phyloP scores from a whole-genome alignment of 306 rosid species.

The Potentilla sterilis region DNA sequence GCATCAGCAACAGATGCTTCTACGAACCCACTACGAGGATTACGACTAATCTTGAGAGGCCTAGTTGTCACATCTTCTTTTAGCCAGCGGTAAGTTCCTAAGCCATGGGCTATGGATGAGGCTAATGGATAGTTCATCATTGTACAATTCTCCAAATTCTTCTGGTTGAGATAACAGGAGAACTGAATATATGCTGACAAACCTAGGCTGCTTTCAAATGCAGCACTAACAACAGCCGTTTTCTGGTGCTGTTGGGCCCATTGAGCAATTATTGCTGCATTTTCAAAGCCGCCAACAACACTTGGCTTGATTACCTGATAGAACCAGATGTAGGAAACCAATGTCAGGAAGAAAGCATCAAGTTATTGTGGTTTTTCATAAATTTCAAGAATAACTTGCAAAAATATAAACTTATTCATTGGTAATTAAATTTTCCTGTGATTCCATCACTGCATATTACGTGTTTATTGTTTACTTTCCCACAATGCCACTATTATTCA shows the following conservation, averaged over 20 bases:
- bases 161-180: conserved; percentile 70
- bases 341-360: background rate
- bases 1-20: conserved; percentile 81
- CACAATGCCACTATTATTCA: background rate
- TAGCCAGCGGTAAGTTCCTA: conserved; percentile 89
- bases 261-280: conserved; percentile 65
- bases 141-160: conserved; percentile 39
- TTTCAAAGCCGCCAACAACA: conserved; percentile 92
- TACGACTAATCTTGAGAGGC: conserved; percentile 53
- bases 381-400: background rate
- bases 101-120: conserved; percentile 76
- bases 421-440: background rate
- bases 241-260: conserved; percentile 90
- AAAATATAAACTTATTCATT: background rate
- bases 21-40: conserved; percentile 53
- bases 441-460: background rate
- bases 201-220: conserved; percentile 90
- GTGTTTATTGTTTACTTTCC: background rate
- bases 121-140: conserved; percentile 32
- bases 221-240: conserved; percentile 86
- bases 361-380: background rate
- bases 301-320: conserved; percentile 94
- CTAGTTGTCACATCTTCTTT: conserved; percentile 65
- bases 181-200: conserved; percentile 82
- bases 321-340: background rate